Conservation (phyloP, 164 flowering plant species). For the Tetracentron sinense region DNA sequence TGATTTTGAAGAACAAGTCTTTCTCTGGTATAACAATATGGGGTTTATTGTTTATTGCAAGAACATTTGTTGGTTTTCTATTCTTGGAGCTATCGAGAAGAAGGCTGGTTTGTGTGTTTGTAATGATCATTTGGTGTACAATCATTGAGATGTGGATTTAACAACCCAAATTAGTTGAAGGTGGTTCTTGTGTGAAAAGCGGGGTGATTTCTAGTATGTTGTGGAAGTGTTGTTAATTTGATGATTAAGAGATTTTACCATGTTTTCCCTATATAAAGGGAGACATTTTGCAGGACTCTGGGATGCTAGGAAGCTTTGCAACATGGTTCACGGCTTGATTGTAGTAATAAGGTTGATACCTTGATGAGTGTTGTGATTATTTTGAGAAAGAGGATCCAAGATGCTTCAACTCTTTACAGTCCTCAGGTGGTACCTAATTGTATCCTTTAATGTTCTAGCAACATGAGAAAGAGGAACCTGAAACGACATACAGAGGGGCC, state of each 20-base stretch:
- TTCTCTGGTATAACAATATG: too few relatives aligned
- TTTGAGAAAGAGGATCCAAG: background rate
- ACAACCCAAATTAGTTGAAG: background rate
- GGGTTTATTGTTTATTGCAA: background rate
- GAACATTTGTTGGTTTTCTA: background rate
- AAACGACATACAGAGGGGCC: too few relatives aligned
- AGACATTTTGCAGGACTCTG: too few relatives aligned
- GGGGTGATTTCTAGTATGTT: background rate
- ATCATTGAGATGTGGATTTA: background rate
- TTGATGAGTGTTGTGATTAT: too few relatives aligned
- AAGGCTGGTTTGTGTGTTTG: background rate
- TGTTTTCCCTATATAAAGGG: too few relatives aligned
- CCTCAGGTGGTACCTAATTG: background rate
- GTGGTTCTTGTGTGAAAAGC: background rate
- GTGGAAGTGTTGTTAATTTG: background rate
- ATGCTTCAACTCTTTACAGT: background rate
- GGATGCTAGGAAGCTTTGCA: background rate
- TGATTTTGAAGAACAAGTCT: too few relatives aligned
- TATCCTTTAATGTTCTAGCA: background rate
- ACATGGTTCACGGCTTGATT: background rate
- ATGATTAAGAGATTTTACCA: too few relatives aligned
- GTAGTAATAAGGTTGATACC: too few relatives aligned
- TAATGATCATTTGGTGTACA: background rate
- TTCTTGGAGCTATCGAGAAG: background rate
- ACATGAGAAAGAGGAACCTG: background rate